Base-by-base conservation (phyloP, 208 protist genomes). In the Leishmania aethiopica region DNA sequence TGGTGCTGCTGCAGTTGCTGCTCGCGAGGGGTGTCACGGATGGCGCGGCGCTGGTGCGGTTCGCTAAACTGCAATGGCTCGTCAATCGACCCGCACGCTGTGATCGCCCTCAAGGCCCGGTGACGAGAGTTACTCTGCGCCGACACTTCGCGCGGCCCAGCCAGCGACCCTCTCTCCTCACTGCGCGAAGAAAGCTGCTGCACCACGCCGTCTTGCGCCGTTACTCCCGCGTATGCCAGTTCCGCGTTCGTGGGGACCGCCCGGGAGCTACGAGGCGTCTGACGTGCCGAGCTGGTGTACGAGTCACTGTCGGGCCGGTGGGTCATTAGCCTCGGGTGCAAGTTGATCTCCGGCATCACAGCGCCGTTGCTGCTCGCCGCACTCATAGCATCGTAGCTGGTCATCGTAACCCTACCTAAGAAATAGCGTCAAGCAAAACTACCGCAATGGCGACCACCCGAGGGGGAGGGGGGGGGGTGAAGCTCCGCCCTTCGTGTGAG, bases 281-380 rank as follows among this genome's bases (percentile, higher is more conserved):
- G 75, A 45, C 53, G 85, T 4, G 85, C 74, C 37, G 81, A 82
- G 25, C 49, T 79, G 47, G 55, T 71, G 28, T 51, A 49, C 3
- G 80, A 85, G 59, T 32, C 57, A 47, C 47, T 72, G 75, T 82
- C 80, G 55, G 85, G 64, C 7, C 77, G 83, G 78, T 89, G 84
- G 2, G 91, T 92, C 80, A 88, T 88, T 15, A 94, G 84, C 78
- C 90, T 94, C 37, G 91, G 86, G 77, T 94, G 89, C n/a, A 93
- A 66, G 35, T 73, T 82, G 35, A 42, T 5, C 4, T 7, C 25
- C 6, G 69, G 67, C 57, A 67, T 71, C 25, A 15, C 77, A 71
- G 55, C 57, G 10, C 55, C 79, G 28, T 47, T 84, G 59, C 53
- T 32, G 53, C 64, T 51, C 62, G 35, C 51, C 55, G 45, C 40